Percentiles rank a stretch among this genome's conserved stretches.
These are phyloP conservation scores for Metschnikowia vanudenii DNA, from an alignment of 805 yeast genomes.

Conservation along the genomic window DNA sequence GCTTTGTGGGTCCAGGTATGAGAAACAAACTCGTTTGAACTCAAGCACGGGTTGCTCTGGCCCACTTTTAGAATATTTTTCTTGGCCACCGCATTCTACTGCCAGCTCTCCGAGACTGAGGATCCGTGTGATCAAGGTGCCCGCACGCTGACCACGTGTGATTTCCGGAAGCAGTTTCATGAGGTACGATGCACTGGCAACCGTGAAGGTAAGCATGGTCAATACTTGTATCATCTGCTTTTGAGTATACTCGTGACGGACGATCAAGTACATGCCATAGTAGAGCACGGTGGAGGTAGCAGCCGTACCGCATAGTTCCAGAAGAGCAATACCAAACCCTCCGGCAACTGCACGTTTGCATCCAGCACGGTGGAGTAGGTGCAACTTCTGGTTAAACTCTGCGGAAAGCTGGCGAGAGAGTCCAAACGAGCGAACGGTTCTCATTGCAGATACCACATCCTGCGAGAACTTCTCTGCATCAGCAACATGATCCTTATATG, in stretches of 20 bases:
- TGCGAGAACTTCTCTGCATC: slow-evolving; percentile 49
- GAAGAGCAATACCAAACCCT: slow-evolving; percentile 66
- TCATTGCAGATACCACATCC: slow-evolving; percentile 58
- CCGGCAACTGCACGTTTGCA: slow-evolving; percentile 52
- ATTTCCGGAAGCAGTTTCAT: slow-evolving; percentile 74
- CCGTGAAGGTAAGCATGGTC: slow-evolving; percentile 69
- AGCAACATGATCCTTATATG: slow-evolving; percentile 57
- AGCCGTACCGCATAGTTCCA: slow-evolving; percentile 51
- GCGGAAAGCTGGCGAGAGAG: slow-evolving; percentile 47
- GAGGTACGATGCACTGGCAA: slow-evolving; percentile 59
- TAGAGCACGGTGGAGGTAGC: slow-evolving; percentile 75
- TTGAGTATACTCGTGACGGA: slow-evolving; percentile 51
- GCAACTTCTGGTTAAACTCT: slow-evolving; percentile 33
- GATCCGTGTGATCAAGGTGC: slow-evolving; percentile 46
- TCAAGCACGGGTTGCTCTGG: slow-evolving; percentile 33
- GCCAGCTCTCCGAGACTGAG: slow-evolving; percentile 32
- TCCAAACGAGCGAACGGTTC: slow-evolving; percentile 60
- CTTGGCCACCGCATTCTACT: slow-evolving; percentile 27
- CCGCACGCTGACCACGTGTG: slow-evolving; percentile 76
- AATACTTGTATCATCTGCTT: slow-evolving; percentile 66
- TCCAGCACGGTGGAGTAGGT: slow-evolving; percentile 39
- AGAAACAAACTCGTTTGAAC: slow-evolving; percentile 49
- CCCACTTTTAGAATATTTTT: background rate
- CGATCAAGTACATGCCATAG: slow-evolving; percentile 76
- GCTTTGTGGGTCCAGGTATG: slow-evolving; percentile 37